Evolutionary conservation across 805 yeast species (phyloP), one percentile per base, ranked within the genome.

Genomic region (Yarrowia yakushimensis): DNA sequence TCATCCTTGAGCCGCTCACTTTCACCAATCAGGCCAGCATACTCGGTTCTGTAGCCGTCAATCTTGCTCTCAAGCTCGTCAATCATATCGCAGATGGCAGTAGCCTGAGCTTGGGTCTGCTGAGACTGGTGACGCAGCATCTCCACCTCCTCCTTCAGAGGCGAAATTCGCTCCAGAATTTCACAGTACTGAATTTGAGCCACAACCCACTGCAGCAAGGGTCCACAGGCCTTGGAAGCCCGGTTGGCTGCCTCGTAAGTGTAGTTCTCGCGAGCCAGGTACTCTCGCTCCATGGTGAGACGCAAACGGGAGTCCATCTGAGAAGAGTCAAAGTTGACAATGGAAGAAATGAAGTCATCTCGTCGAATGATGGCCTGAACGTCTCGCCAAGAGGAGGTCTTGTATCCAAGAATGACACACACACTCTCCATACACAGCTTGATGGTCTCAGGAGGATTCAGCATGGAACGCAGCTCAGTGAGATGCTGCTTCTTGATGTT

Each of bases 191-290:
- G 76, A n/a, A 91, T 77, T 66, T 93, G 97, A 0, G 98, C 97
- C 61, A 80, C 79, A 0, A 91, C 92, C 98, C 98, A 93, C 65
- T 85, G 85, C 18, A 88, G 70, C 34, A 93, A 75, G 0, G 98
- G 98, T 0, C 97, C 98, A 76, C 97, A 90, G 0, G 97, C 97
- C 69, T 88, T 90, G 72, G 96, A 87, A 4, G 98, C 98, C 39
- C 97, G 78, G 68, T 88, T 83, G 0, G 90, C 96, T 0, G 88
- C 75, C 52, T 86, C 91, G 68, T 75, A 87, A 41, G 82, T 89
- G 71, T 82, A 92, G 59, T 83, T 86, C 0, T 85, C 81, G 61
- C 84, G 76, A 0, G 85, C 76, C 11, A 92, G 73, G 68, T 87
- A 93, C 1, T 77, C 78, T 0, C 71, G 66, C 39, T 85, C 85